These are phyloP conservation scores for Nicotiana tomentosiformis DNA, from an alignment of 257 asterid genomes.

Conservation along the genomic window DNA sequence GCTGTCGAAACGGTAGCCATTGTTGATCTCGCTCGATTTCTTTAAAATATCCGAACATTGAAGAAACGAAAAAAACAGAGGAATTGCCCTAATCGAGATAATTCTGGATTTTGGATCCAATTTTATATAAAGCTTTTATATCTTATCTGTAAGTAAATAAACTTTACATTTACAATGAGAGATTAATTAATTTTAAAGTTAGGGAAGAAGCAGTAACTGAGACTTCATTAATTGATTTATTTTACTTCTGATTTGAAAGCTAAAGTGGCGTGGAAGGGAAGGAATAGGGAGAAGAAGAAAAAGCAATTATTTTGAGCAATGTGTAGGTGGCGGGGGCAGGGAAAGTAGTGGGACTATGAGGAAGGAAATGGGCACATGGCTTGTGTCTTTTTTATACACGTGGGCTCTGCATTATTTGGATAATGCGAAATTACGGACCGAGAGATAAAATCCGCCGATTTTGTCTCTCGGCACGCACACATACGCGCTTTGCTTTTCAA, in stretches of 20 bases:
- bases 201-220: neutral
- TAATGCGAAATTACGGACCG: neutral
- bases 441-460: no score
- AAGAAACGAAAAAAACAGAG: conserved; percentile 3
- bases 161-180: neutral
- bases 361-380: neutral
- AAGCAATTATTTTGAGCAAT: neutral
- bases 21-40: conserved; percentile 19
- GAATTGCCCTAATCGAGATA: neutral
- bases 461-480: neutral
- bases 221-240: neutral
- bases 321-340: neutral
- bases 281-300: neutral
- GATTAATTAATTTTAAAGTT: neutral
- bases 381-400: neutral
- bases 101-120: neutral
- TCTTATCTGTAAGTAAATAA: no score
- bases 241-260: neutral
- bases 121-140: no score
- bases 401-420: neutral
- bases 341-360: neutral
- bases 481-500: neutral
- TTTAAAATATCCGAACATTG: conserved; percentile 26
- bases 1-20: conserved; percentile 54
- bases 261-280: neutral